These are phyloP conservation scores for Grammothele lineata DNA, from an alignment of 768 basidiomycete species.

Conservation along the genomic window DNA sequence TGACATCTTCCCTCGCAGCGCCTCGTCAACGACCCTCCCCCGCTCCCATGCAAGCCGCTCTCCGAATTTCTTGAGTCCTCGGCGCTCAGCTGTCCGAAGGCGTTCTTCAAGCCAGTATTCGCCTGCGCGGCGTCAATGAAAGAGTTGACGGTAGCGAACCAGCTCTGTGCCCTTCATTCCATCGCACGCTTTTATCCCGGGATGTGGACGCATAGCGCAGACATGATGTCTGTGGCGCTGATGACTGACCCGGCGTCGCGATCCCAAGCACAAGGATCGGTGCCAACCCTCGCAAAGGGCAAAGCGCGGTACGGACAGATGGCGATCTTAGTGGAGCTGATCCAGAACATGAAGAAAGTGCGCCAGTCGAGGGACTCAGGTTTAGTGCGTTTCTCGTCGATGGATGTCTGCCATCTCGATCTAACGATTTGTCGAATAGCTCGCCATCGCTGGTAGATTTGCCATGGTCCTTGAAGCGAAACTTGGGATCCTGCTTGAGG, in stretches of 20 bases:
- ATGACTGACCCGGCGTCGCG: conserved; percentile 42
- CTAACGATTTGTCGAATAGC: background rate
- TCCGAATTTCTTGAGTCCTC: conserved; percentile 47
- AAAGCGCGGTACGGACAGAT: conserved; percentile 58
- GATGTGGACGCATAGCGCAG: conserved; percentile 65
- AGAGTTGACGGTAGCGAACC: conserved; percentile 52
- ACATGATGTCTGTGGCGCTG: conserved; percentile 71
- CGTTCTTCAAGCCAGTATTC: conserved; percentile 73
- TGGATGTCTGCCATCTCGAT: no score
- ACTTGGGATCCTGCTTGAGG: conserved; percentile 50
- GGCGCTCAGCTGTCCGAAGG: conserved; percentile 49
- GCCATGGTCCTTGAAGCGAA: conserved; percentile 52
- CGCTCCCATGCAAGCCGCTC: conserved; percentile 41
- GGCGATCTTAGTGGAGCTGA: conserved; percentile 58
- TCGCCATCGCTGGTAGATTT: conserved; percentile 30
- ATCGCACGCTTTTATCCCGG: conserved; percentile 53
- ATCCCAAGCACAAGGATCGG: background rate
- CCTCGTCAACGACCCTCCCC: conserved; percentile 49
- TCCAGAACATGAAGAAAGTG: conserved; percentile 43
- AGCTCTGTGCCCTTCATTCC: conserved; percentile 50
- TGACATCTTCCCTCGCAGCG: conserved; percentile 34
- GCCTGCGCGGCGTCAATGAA: conserved; percentile 62
- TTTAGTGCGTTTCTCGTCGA: no score
- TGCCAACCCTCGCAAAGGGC: conserved; percentile 28
- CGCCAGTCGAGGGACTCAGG: conserved; percentile 38